Evolutionary conservation across 805 yeast genomes (phyloP).

Genomic region (Candida glaebosa): DNA sequence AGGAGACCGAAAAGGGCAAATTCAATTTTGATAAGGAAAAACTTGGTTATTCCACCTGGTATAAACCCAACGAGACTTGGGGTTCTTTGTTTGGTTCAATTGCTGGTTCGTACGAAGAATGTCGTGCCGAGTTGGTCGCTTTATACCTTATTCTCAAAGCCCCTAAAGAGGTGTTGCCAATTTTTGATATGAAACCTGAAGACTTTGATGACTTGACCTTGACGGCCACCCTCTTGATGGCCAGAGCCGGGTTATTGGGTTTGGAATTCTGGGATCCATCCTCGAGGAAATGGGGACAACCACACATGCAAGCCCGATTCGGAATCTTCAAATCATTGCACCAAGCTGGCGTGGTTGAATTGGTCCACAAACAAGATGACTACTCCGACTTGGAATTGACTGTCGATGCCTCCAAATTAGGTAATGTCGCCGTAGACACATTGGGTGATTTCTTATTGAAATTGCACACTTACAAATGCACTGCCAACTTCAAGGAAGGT

Average conservation of each 20-base stretch:
- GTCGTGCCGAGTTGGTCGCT: constrained; percentile 90
- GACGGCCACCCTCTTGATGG: constrained; percentile 76
- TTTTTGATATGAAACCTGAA: constrained; percentile 62
- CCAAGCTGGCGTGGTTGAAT: constrained; percentile 60
- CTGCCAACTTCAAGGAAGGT: constrained; percentile 70
- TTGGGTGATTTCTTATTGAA: constrained; percentile 67
- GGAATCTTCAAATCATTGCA: constrained; percentile 76
- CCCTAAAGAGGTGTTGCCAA: constrained; percentile 54
- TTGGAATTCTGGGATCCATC: constrained; percentile 86
- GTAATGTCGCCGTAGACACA: constrained; percentile 67
- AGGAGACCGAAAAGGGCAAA: constrained; percentile 49
- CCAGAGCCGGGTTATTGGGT: constrained; percentile 80
- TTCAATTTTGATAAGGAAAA: constrained; percentile 67
- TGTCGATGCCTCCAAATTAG: constrained; percentile 61
- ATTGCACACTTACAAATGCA: constrained; percentile 75
- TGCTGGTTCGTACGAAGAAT: constrained; percentile 89
- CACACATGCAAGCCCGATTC: constrained; percentile 91
- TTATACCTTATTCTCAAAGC: constrained; percentile 71
- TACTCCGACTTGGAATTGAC: constrained; percentile 58
- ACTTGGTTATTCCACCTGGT: constrained; percentile 69
- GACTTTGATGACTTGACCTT: constrained; percentile 64
- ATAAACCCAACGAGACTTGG: constrained; percentile 85
- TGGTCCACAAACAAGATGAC: constrained; percentile 45
- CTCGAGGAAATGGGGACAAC: constrained; percentile 85
- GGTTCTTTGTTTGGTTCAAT: constrained; percentile 77